Percentiles rank a stretch among this genome's conserved stretches.
Evolutionary conservation across 208 protist species (phyloP).

Genomic region (Leishmania gerbilli): DNA sequence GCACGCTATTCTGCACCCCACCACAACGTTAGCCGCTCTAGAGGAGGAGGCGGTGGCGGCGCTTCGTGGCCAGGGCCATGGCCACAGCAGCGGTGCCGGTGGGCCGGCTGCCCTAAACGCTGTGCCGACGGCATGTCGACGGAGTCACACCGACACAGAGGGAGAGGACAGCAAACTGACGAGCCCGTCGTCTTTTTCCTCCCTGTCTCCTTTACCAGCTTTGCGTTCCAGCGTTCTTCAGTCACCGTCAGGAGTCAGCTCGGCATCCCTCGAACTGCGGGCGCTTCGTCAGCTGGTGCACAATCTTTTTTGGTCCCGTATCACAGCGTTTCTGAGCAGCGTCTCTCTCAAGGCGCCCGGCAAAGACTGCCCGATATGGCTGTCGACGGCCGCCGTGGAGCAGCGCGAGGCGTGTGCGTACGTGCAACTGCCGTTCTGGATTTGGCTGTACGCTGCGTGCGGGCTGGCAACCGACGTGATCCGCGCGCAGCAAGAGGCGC

Average conservation of each 20-base stretch:
- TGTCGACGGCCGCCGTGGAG: not conserved
- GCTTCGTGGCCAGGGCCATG: not conserved
- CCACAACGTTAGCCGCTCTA: not conserved
- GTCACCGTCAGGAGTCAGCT: not conserved
- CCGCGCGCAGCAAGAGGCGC: conserved; percentile 1
- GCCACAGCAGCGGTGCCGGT: not conserved
- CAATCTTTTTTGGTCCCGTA: conserved; percentile 23
- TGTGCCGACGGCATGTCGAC: not conserved
- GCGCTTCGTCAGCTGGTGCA: conserved; percentile 20
- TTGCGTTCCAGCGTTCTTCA: not conserved
- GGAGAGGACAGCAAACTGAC: conserved; percentile 6
- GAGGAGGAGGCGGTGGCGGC: conserved; percentile 17
- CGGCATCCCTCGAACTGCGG: conserved; percentile 1
- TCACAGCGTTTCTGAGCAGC: conserved; percentile 19
- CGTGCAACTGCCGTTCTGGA: conserved; percentile 27
- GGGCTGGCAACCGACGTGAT: conserved; percentile 28
- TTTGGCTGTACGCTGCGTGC: conserved; percentile 34
- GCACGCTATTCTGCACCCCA: conserved; percentile 23
- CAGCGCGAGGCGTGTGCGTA: conserved; percentile 13
- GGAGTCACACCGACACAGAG: not conserved
- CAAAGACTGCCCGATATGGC: not conserved
- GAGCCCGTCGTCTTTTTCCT: not conserved
- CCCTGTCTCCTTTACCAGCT: not conserved
- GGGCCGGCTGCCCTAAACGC: not conserved
- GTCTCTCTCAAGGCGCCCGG: conserved; percentile 12